These are phyloP conservation scores for Eucalyptus cladocalyx DNA, from an alignment of 345 rosid species.

Conservation along the genomic window DNA sequence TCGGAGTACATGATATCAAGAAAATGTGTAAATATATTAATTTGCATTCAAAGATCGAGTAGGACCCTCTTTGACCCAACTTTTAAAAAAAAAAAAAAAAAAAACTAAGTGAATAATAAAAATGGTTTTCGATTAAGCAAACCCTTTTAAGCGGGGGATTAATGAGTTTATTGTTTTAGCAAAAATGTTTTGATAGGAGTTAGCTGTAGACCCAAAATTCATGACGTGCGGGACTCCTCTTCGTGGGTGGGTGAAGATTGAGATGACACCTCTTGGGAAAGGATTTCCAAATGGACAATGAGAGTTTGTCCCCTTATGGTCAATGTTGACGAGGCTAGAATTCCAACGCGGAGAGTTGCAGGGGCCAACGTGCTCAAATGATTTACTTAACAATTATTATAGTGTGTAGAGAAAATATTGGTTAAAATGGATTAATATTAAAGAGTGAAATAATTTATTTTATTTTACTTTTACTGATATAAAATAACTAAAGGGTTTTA, in stretches of 20 bases:
- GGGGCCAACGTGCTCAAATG: not conserved
- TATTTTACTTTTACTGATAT: not conserved
- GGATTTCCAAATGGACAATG: not conserved
- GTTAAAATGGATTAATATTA: not conserved
- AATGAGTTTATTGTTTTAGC: not conserved
- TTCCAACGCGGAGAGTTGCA: not conserved
- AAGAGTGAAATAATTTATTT: not conserved
- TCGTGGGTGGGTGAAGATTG: not conserved
- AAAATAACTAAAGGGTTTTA: not conserved
- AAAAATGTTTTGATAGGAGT: not conserved
- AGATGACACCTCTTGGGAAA: not conserved
- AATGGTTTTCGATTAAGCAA: not conserved
- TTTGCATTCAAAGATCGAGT: not conserved
- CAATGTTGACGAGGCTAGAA: not conserved
- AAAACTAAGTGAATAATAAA: not conserved
- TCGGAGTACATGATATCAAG: not conserved
- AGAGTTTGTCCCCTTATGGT: not conserved
- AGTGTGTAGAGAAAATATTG: not conserved
- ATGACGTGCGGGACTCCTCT: not conserved
- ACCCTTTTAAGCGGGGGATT: not conserved
- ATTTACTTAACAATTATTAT: not conserved
- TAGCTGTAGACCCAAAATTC: not conserved
- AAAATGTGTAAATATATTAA: not conserved
- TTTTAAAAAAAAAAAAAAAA: not conserved
- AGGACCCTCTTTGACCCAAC: not conserved